phyloP scores from a whole-genome alignment of 23 red algal species.

The Cyanidiococcus yangmingshanensis region DNA sequence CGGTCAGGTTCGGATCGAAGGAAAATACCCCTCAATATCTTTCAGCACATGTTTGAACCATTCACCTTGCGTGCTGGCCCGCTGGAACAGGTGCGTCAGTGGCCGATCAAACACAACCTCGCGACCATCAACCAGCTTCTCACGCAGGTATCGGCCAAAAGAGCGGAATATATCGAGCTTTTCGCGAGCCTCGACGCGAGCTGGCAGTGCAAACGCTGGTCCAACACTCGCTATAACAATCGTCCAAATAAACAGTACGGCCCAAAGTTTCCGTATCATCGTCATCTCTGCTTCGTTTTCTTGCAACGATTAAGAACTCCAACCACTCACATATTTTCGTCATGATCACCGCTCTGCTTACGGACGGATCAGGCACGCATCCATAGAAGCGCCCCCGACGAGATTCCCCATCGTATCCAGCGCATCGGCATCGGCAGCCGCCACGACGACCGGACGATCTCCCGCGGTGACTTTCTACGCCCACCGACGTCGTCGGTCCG shows the following conservation, averaged over 20 bases:
- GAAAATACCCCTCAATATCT: constrained; percentile 4
- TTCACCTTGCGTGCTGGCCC: constrained; percentile 14
- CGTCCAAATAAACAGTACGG: background rate
- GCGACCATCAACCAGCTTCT: background rate
- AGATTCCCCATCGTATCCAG: no score
- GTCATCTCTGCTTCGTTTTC: no score
- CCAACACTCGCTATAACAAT: background rate
- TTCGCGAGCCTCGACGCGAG: background rate
- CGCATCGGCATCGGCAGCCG: no score
- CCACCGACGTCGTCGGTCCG: no score
- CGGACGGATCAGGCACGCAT: no score
- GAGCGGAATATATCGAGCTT: background rate
- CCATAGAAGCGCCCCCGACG: no score
- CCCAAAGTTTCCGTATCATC: background rate
- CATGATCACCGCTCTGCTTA: no score
- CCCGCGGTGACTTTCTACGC: no score
- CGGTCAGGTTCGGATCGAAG: background rate
- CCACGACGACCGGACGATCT: no score
- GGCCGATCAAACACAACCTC: background rate
- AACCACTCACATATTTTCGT: no score
- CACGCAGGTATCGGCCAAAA: background rate
- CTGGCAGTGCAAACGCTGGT: background rate
- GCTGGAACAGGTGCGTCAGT: background rate
- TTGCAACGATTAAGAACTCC: no score
- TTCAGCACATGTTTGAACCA: constrained; percentile 1